These are phyloP conservation scores for Mycena crocata DNA, from an alignment of 768 basidiomycete genomes.

Conservation along the genomic window DNA sequence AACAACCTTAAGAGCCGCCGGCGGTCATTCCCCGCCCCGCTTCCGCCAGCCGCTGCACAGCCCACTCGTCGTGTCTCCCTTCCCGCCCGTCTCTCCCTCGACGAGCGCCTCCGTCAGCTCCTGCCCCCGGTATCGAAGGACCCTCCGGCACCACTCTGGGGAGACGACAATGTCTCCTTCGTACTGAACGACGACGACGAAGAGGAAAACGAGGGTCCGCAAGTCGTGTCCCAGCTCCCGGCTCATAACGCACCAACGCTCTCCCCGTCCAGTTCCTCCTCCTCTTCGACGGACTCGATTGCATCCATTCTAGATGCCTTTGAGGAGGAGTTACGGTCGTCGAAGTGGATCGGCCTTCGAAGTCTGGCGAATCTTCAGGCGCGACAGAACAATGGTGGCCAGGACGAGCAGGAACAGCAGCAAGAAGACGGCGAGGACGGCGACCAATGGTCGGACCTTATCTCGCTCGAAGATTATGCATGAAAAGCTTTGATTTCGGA, in stretches of 20 bases:
- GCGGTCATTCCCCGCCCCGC: neutral
- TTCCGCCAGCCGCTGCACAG: neutral
- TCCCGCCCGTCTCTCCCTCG: conserved; percentile 3
- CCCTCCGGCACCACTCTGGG: conserved; percentile 15
- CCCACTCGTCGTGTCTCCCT: neutral
- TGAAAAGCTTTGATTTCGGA: neutral
- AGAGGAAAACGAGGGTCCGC: neutral
- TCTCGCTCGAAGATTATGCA: neutral
- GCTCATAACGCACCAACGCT: too few relatives aligned
- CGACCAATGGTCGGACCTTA: conserved; percentile 6
- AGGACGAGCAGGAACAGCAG: neutral
- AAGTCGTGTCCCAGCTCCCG: neutral
- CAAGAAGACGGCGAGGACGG: neutral
- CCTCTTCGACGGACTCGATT: neutral
- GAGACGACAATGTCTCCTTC: conserved; percentile 12
- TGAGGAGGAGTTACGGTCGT: neutral
- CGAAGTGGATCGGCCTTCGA: neutral
- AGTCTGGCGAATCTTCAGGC: neutral
- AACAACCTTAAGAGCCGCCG: neutral
- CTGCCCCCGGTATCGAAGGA: neutral
- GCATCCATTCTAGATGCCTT: neutral
- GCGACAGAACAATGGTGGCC: too few relatives aligned
- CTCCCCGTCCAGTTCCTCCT: neutral
- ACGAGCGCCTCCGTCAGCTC: conserved; percentile 4
- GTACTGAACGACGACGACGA: neutral